phyloP scores from a whole-genome alignment of 495 filamentous ascomycete genomes.

The Pseudomonodictys pantanalensis region DNA sequence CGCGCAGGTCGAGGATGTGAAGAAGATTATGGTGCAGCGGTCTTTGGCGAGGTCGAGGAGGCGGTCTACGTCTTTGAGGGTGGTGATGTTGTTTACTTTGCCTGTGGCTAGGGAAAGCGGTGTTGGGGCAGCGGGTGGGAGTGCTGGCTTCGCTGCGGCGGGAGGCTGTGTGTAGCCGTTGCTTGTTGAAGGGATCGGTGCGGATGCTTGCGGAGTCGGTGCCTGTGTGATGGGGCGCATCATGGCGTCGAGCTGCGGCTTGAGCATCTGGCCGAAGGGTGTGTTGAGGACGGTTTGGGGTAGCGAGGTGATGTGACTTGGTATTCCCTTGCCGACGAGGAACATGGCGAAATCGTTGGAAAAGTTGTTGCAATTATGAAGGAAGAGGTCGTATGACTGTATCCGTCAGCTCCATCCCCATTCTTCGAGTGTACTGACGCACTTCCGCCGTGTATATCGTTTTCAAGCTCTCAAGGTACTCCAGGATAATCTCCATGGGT shows the following conservation, averaged over 20 bases:
- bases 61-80: slow-evolving; percentile 57
- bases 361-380: slow-evolving; percentile 98
- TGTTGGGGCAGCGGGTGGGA: neutral
- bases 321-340: slow-evolving; percentile 84
- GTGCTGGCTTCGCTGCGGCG: neutral
- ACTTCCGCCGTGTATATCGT: slow-evolving; percentile 81
- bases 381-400: slow-evolving; percentile 81
- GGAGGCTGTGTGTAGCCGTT: neutral
- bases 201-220: slow-evolving; percentile 41
- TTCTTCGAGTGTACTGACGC: too few species aligned
- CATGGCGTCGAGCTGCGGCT: slow-evolving; percentile 72
- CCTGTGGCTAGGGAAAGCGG: slow-evolving; percentile 22
- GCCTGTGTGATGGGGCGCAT: slow-evolving; percentile 63
- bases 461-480: slow-evolving; percentile 82
- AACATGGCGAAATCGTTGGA: slow-evolving; percentile 89
- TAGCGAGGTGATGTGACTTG: slow-evolving; percentile 80
- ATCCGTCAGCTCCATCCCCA: too few species aligned
- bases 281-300: slow-evolving; percentile 84
- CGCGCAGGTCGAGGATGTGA: slow-evolving; percentile 82
- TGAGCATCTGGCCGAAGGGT: slow-evolving; percentile 86
- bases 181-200: neutral
- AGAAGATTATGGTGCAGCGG: slow-evolving; percentile 82
- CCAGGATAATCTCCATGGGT: slow-evolving; percentile 77
- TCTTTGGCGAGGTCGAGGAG: slow-evolving; percentile 57
- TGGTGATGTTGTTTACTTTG: slow-evolving; percentile 53